Percentiles rank a stretch among this genome's conserved stretches.
These are phyloP conservation scores for Bruguiera gymnorhiza DNA, from an alignment of 345 rosid species.

Conservation along the genomic window DNA sequence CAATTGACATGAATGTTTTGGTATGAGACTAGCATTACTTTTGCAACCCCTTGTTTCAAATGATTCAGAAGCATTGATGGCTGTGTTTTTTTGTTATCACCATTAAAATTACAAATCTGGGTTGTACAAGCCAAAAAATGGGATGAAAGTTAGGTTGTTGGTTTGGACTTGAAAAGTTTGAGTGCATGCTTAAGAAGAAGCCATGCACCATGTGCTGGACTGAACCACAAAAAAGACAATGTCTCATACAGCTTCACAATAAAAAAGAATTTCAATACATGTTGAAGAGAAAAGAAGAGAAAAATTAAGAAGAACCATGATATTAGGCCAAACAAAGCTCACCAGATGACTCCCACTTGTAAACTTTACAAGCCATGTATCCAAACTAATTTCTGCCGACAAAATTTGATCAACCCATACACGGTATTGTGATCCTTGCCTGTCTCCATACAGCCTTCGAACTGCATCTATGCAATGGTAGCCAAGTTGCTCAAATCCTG, in stretches of 20 bases:
- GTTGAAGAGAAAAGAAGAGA: neutral
- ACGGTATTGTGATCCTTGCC: slow-evolving; percentile 9
- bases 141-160: no score
- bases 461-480: slow-evolving; percentile 16
- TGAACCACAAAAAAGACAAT: no score
- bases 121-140: no score
- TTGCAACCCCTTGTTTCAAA: no score
- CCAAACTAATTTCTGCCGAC: slow-evolving; percentile 10
- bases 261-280: neutral
- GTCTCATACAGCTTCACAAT: neutral
- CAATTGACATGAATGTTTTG: no score
- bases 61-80: no score
- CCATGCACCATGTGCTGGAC: no score
- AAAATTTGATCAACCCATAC: slow-evolving; percentile 19
- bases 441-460: slow-evolving; percentile 17
- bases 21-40: no score
- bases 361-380: slow-evolving; percentile 20
- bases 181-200: no score
- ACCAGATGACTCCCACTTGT: slow-evolving; percentile 26
- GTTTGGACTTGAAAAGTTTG: no score
- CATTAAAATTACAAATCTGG: no score
- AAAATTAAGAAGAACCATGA: neutral
- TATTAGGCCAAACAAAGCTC: slow-evolving; percentile 1
- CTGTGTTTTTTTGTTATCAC: no score
- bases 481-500: slow-evolving; percentile 18